Percentiles rank a stretch among this genome's conserved stretches.
Conservation (phyloP, 306 rosid species). For the Styphnolobium japonicum region DNA sequence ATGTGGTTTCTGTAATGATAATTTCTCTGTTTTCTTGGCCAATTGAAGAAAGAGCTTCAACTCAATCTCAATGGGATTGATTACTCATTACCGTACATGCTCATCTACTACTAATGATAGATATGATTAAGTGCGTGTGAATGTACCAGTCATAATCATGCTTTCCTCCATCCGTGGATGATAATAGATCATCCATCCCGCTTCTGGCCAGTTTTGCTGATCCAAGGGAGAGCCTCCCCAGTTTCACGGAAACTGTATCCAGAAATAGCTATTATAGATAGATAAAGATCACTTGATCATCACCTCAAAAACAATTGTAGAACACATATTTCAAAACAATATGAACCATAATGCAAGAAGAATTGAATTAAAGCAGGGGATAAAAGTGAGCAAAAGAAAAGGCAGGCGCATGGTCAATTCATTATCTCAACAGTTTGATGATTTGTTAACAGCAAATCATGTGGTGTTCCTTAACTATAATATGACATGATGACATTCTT, state of each 20-base stretch:
- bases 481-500: too few species aligned
- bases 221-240: slow-evolving; percentile 94
- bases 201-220: slow-evolving; percentile 53
- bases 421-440: neutral
- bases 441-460: neutral
- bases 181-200: slow-evolving; percentile 82
- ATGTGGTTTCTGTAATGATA: neutral
- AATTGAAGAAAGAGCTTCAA: neutral
- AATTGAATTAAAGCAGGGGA: too few species aligned
- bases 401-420: neutral
- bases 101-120: neutral
- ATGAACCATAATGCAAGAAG: too few species aligned
- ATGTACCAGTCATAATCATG: slow-evolving; percentile 90
- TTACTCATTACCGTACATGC: too few species aligned
- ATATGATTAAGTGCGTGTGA: neutral
- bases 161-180: slow-evolving; percentile 85
- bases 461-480: too few species aligned
- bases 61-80: neutral
- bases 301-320: neutral
- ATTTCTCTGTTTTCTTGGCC: neutral
- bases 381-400: neutral
- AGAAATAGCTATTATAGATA: slow-evolving; percentile 6
- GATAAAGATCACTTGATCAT: neutral
- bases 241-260: slow-evolving; percentile 64
- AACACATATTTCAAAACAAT: neutral